Base-by-base conservation (phyloP, 2,329 filamentous ascomycete genomes). In the Colletotrichum siamense region DNA sequence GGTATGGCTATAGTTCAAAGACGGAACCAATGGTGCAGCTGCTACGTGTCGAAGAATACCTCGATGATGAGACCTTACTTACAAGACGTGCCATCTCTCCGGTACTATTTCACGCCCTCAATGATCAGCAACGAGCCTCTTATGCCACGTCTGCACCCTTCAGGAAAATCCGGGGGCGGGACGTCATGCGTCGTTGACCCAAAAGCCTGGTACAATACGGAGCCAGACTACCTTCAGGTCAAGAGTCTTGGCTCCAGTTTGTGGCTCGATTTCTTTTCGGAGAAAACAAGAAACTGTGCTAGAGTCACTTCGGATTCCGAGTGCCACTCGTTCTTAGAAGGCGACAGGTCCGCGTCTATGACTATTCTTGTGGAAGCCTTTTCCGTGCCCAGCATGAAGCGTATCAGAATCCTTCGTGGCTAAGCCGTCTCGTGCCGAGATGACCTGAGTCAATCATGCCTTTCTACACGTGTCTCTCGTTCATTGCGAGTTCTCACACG, bases 121-220 rank as follows among this genome's bases (percentile, higher is more conserved):
- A 26, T n/a, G 64, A 64, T 65, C 34, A 64, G 44, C 70, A 69
- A 44, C 34, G 26, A 64, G 44, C 63, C 61, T 28, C 59, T 10
- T 28, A 36, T 62, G 49, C 44, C 71, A 76, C 59, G 34, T 74
- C 74, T 74, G 70, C 36, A 59, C 44, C 13, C 34, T 63, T 49
- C 13, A 63, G 44, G 69, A 34, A 49, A 69, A 76, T 69, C 74
- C 59, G 64, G 70, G 74, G 57, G 49, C 64, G 70, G 59, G 59
- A 61, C 70, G 57, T 68, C 65, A 73, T 69, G 74, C 70, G 70
- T 59, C 66, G 70, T 34, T 49, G 32, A 59, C 44, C 61, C 52
- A n/a, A 10, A 28, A 74, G 63, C 32, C 52, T 64, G 73, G 26
- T 34, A 28, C 32, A 32, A 24, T 28, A 68, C 55, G 30, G 39